Base-by-base conservation (phyloP, 306 rosid genomes). In the Rubus idaeus region DNA sequence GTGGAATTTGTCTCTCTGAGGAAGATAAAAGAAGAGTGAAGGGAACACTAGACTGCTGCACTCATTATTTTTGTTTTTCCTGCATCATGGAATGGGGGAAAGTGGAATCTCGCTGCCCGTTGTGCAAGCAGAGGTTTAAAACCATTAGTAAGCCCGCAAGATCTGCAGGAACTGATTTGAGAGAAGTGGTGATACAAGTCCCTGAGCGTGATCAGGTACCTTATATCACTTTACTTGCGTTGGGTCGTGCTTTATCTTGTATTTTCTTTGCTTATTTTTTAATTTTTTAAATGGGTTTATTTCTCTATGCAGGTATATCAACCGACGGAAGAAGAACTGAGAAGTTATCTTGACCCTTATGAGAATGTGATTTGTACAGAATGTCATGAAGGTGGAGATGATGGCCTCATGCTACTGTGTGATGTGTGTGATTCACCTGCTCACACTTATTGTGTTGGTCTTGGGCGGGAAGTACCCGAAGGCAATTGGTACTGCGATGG, bases 71-170 rank as follows among this genome's bases (percentile, higher is more conserved):
- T 84, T 96, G 99, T 84, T 96, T 91, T 77, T 75, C 89, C 63
- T 96, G 99, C 84, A 92, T 96, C 76, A 87, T 91, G 94, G 99
- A 96, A 88, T 96, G 99, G 99, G 91, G 94, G 14, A 96, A 92
- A 87, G 99, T 96, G 80, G 99, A 96, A 77, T 87, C 98, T 60
- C 98, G 98, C 41, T 96, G 99, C 84, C 99, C 99, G 47, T 77
- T 96, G 88, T 96, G 99, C 86, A 96, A 96, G 90, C 96, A 92
- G 90, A 91, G 99, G 88, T 96, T 96, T 84, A 83, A 60, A 78
- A 88, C 91, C 62, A 96, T 96, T 68, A 87, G 87, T 78, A 96
- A 91, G 83, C 93, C 96, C 72, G 83, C 90, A 70, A 89, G 90
- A 80, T 81, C 85, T 56, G 77, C 92, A 30, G 94, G 91, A 60